Conservation (phyloP, 2,329 filamentous ascomycete species). For the Neopestalotiopsis sp. region DNA sequence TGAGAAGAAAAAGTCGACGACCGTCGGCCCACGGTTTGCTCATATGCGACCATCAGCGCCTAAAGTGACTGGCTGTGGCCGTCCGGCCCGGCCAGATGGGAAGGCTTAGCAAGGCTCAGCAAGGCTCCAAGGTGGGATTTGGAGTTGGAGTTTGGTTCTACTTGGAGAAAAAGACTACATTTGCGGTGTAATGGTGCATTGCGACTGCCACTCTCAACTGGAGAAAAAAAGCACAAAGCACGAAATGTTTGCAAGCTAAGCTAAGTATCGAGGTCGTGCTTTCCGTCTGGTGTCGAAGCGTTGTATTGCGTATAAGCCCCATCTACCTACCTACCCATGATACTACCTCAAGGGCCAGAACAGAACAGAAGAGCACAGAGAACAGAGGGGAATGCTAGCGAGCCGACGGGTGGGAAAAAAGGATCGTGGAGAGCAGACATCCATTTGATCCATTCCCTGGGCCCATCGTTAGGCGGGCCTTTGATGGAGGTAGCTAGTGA, state of each 20-base stretch:
- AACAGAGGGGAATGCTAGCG: neutral
- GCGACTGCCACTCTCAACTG: neutral
- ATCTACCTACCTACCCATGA: neutral
- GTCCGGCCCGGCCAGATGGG: conserved; percentile 6
- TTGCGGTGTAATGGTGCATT: neutral
- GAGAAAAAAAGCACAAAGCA: neutral
- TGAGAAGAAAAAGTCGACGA: conserved; percentile 14
- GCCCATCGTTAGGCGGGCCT: neutral
- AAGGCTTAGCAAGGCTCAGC: conserved; percentile 25
- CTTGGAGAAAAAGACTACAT: neutral
- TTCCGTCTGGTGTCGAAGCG: neutral
- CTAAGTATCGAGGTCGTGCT: neutral
- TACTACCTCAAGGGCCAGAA: neutral
- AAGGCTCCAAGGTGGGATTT: conserved; percentile 2
- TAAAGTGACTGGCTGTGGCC: conserved; percentile 23
- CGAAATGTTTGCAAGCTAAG: neutral
- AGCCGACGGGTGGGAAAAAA: neutral
- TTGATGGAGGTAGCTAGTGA: neutral
- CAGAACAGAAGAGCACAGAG: neutral
- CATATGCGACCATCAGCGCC: conserved; percentile 24
- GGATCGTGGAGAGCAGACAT: neutral
- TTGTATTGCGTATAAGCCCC: neutral
- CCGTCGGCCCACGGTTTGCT: conserved; percentile 19
- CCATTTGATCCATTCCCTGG: neutral
- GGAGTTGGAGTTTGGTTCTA: neutral